Evolutionary conservation across 148 eudicot genomes (phyloP), one percentile per base, ranked within the genome.

Genomic region (Arctostaphylos glauca): DNA sequence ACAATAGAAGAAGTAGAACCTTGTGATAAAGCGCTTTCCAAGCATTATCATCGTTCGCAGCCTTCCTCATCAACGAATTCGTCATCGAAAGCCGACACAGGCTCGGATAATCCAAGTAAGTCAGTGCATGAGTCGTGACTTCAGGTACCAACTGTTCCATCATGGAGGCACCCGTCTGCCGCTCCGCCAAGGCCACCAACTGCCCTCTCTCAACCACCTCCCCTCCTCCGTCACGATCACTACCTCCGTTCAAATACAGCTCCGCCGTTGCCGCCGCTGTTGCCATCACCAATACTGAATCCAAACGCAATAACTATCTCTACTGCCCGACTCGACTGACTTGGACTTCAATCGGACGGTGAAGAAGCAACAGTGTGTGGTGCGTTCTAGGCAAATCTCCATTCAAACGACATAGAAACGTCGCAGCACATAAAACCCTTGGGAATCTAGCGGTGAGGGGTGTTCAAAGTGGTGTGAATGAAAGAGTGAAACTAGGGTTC

Each of bases 111-210:
- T 94, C 99, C 91, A 96, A 87, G 78, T 96, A 96, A 83, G 94
- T 96, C 56, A 94, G 86, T 23, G 98, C 97, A 82, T 96, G 98
- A 0, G 98, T 93, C 0, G 94, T 94, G 79, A 96, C 94, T 83
- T 96, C 99, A 78, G 99, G 99, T 59, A 96, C 98, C 82, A 96
- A 76, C 80, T 93, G 97, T 86, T 96, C 99, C 98, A 96, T 96
- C 98, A 96, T 94, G 78, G 98, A 96, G 56, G 91, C 95, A 0
- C 95, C 99, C 2, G 90, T 88, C 84, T 87, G 91, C 85, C 84
- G 67, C 84, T 90, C 96, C 82, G 62, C 77, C 86, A 31, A 31
- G 38, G 64, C 73, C 44, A 49, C 72, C 76, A 41, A n/a, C 76
- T 64, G 85, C 50, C 80, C 84, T 70, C 82, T 87, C 83, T 87